phyloP scores from a whole-genome alignment of 441 rosid genomes.

The Aquilaria agallochum region DNA sequence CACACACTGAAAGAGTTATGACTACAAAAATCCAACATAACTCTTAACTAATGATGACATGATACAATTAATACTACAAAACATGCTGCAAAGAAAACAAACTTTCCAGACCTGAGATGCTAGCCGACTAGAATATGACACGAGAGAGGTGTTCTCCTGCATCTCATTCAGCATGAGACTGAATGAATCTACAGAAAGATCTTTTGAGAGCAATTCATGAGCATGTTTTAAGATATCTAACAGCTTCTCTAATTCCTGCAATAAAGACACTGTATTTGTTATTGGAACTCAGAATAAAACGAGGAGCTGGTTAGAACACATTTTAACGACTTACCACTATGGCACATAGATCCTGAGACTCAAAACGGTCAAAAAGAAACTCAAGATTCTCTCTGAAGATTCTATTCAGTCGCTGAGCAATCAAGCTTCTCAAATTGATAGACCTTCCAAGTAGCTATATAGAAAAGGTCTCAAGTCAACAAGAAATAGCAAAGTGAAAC shows the following conservation, averaged over 20 bases:
- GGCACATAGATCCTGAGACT: slow-evolving; percentile 97
- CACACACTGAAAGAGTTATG: too few relatives aligned
- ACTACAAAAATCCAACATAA: too few relatives aligned
- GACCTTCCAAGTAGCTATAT: slow-evolving; percentile 95
- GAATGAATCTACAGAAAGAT: slow-evolving; percentile 82
- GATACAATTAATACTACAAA: too few relatives aligned
- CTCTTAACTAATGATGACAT: too few relatives aligned
- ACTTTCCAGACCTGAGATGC: slow-evolving; percentile 83
- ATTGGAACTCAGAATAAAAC: slow-evolving; percentile 12
- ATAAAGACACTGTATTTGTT: slow-evolving; percentile 16
- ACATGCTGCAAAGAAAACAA: slow-evolving; percentile 1
- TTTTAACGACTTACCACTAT: slow-evolving; percentile 56
- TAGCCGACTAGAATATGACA: slow-evolving; percentile 96
- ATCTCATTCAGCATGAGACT: slow-evolving; percentile 90
- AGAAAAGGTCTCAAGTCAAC: slow-evolving; percentile 21
- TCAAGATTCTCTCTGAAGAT: slow-evolving; percentile 96
- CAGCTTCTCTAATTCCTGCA: slow-evolving; percentile 94
- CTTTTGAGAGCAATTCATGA: slow-evolving; percentile 77
- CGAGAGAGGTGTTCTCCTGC: slow-evolving; percentile 96
- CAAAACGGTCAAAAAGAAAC: slow-evolving; percentile 95
- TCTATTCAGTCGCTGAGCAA: slow-evolving; percentile 90
- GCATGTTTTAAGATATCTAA: slow-evolving; percentile 76
- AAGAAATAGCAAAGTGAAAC: slow-evolving; percentile 12
- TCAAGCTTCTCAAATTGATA: slow-evolving; percentile 85
- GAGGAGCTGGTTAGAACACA: slow-evolving; percentile 14